Evolutionary conservation across 176 grass and related monocot species (phyloP), one percentile per base, ranked within the genome.

Genomic region (Oryza nivara): DNA sequence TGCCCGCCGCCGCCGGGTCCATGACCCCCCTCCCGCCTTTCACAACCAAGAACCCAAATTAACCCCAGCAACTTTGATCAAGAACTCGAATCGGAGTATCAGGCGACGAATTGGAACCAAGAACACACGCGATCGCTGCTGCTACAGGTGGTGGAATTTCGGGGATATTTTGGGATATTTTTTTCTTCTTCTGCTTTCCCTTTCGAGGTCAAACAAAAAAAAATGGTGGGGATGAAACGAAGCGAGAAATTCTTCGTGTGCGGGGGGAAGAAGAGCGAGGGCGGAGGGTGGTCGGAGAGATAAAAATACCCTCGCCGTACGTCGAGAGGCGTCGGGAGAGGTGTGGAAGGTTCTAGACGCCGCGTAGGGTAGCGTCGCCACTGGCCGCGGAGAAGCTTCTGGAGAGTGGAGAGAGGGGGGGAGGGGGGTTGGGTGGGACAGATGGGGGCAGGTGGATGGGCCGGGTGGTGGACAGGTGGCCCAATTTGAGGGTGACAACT

Each of bases 271-370:
- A 43, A 44, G 43, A 44, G 9, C 7, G 43, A 44, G 43, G 43
- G 43, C 3, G 5, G 46, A 28, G 16, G 71, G 67, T 22, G 56
- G 25, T 26, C 3, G 80, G 6, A 19, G 47, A 6, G 16, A 48
- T 87, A 90, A 90, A 90, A 76, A 87, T 83, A 87, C 64, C 22
- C 13, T 4, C 17, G 41, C 73, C 75, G 89, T 75, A 83, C 84
- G 68, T 83, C 79, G 45, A 47, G 84, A 87, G 61, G 67, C 68
- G 40, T 87, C 84, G 30, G 11, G 85, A 84, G 70, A 23, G 1
- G 7, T 25, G 75, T 84, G 80, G 89, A 90, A 90, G 70, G 38
- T 90, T 90, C 75, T 90, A 86, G 88, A 90, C 14, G 45, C 49
- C 68, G 88, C 80, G 82, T 6, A 46, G 46, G 36, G 35, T 43